Evolutionary conservation across 78 protist genomes (phyloP), one percentile per base, ranked within the genome.

Genomic region (Planoprotostelium fungivorum): DNA sequence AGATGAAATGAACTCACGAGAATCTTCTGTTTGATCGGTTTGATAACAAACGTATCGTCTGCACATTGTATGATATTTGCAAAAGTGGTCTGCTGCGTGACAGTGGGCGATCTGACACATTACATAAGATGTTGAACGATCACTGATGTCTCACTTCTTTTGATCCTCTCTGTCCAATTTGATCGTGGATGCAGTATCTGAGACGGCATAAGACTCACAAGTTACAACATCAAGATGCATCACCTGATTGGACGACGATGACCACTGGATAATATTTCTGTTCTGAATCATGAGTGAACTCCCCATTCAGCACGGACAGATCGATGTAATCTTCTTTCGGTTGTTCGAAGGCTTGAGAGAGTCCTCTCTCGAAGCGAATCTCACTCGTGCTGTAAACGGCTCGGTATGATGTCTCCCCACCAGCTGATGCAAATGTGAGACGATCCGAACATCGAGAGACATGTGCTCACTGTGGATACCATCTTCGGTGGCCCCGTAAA

Each of bases 261-360:
- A 85, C 87, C 16, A 85, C 87, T 16, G 87, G 87, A 16, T 85
- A 85, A 16, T 37, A 85, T 36, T 85, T 85, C 16, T 85, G 29
- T 36, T 85, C 87, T 5, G 36, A 5, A 16, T 85, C 16, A 36
- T 37, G 63, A 16, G 29, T 36, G 63, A 85, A 16, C 16, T 85
- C 87, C 16, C 16, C 87, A 36, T 5, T 85, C 5, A 85, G 16
- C 5, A 85, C 16, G n/a, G 87, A 85, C 5, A 16, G 5, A 16
- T 85, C 87, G 16, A 85, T 25, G 16, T 85, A 36, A 36, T 85
- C 37, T 25, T 85, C 37, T 16, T 5, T 16, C 16, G 5, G 37
- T 85, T 35, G 37, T 85, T 35, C 37, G 37, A 37, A 85, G 16
- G 87, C 37, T 85, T 85, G 87, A 25, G 35, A 5, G 37, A 85